Percentiles rank a stretch among this genome's conserved stretches.
Conservation (phyloP, 805 yeast species). For the Ogataea trehaloabstinens region DNA sequence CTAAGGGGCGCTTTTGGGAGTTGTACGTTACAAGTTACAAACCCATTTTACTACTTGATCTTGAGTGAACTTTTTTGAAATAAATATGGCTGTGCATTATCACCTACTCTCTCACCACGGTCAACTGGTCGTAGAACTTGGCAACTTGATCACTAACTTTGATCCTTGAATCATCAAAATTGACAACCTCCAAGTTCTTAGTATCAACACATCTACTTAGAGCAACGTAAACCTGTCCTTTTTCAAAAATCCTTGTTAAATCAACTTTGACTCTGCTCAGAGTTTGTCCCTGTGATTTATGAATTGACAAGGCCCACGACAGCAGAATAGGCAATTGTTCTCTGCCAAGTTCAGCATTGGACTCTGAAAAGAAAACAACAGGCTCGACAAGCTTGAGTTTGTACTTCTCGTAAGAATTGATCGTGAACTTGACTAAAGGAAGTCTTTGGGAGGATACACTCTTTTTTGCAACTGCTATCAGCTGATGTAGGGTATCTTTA, state of each 20-base stretch:
- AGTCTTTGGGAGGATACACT: conserved; percentile 18
- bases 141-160: conserved; percentile 59
- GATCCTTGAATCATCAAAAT: conserved; percentile 59
- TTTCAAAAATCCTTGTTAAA: conserved; percentile 63
- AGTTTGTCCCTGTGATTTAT: conserved; percentile 85
- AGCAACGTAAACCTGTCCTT: conserved; percentile 84
- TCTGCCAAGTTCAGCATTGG: conserved; percentile 35
- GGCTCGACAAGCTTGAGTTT: conserved; percentile 30
- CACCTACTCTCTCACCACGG: too few species aligned
- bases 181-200: conserved; percentile 61
- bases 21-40: too few species aligned
- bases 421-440: conserved; percentile 50
- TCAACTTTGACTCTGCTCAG: conserved; percentile 69
- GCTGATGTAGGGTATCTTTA: conserved; percentile 10
- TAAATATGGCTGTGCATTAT: too few species aligned
- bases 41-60: too few species aligned
- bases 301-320: conserved; percentile 84
- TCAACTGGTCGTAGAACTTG: conserved; percentile 54
- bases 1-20: too few species aligned
- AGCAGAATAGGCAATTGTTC: conserved; percentile 66
- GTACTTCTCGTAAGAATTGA: conserved; percentile 30
- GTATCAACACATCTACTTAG: conserved; percentile 72
- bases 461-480: conserved; percentile 25
- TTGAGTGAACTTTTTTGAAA: too few species aligned
- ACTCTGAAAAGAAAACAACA: conserved; percentile 36